Percentiles rank a stretch among this genome's conserved stretches.
Evolutionary conservation across 2,329 filamentous ascomycete species (phyloP).

Genomic region (Fusarium haematococcum): DNA sequence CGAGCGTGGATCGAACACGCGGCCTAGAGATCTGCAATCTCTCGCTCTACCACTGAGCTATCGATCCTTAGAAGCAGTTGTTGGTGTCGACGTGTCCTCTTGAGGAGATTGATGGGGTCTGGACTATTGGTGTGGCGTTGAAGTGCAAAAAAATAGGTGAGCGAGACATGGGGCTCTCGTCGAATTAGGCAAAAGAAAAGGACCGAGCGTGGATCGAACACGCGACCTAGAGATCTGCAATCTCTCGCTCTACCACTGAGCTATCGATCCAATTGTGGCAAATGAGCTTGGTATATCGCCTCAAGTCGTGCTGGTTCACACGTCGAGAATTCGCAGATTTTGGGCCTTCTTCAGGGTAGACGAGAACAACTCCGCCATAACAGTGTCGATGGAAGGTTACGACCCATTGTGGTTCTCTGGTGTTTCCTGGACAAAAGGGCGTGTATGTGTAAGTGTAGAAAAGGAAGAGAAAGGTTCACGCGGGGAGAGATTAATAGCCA

Average conservation of each 20-base stretch:
- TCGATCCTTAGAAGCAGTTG: conserved; percentile 17
- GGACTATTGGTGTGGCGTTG: conserved; percentile 7
- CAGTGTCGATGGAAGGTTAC: too few relatives aligned
- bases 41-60: conserved; percentile 40
- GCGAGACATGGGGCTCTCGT: background rate
- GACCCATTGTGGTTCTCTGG: background rate
- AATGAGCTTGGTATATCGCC: rapidly evolving
- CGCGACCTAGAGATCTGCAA: conserved; percentile 39
- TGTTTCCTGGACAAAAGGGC: background rate
- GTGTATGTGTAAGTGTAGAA: background rate
- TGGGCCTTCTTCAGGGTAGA: background rate
- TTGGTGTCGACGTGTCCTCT: background rate
- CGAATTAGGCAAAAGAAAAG: conserved; percentile 15
- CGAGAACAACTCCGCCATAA: background rate
- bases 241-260: conserved; percentile 40
- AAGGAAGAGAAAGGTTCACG: background rate
- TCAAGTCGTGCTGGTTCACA: background rate
- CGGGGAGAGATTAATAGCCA: background rate
- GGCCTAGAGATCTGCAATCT: conserved; percentile 39
- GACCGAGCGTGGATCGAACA: conserved; percentile 40
- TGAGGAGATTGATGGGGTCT: background rate
- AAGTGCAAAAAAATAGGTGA: conserved; percentile 15
- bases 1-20: conserved; percentile 41
- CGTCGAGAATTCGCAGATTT: background rate
- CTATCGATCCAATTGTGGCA: conserved; percentile 30